A percentile compares a stretch with the other conserved stretches of the same genome.
phyloP scores from a whole-genome alignment of 2,329 filamentous ascomycete species.

The Xylariaceae sp. region DNA sequence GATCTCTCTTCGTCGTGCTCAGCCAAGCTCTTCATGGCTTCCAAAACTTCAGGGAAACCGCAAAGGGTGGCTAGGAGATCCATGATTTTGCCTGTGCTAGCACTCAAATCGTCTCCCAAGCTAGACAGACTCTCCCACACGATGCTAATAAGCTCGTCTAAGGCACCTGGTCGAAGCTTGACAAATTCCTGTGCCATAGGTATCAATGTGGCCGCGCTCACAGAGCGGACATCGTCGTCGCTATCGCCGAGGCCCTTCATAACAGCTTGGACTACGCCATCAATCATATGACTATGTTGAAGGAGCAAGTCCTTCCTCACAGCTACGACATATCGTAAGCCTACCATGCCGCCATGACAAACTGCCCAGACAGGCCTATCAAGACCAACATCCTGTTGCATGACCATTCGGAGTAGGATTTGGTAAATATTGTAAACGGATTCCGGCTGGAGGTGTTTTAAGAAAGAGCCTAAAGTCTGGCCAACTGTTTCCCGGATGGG shows the following conservation, averaged over 20 bases:
- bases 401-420: constrained; percentile 86
- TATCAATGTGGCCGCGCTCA: constrained; percentile 95
- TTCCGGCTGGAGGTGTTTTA: constrained; percentile 79
- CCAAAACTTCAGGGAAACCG: constrained; percentile 88
- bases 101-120: constrained; percentile 94
- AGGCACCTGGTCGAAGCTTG: constrained; percentile 75
- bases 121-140: constrained; percentile 98
- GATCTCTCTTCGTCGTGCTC: constrained; percentile 83
- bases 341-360: constrained; percentile 98
- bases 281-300: constrained; percentile 82
- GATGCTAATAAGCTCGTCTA: constrained; percentile 86
- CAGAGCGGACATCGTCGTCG: constrained; percentile 95
- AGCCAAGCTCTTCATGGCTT: constrained; percentile 92
- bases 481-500: constrained; percentile 95
- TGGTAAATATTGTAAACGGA: constrained; percentile 86
- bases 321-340: constrained; percentile 90
- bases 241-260: constrained; percentile 92
- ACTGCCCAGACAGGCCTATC: constrained; percentile 86
- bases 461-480: constrained; percentile 86
- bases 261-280: constrained; percentile 88
- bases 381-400: constrained; percentile 81
- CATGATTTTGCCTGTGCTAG: constrained; percentile 98
- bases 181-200: constrained; percentile 97
- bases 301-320: constrained; percentile 91
- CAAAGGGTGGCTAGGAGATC: constrained; percentile 95